Conservation (phyloP, 257 asterid genomes). For the Fraxinus anomala region DNA sequence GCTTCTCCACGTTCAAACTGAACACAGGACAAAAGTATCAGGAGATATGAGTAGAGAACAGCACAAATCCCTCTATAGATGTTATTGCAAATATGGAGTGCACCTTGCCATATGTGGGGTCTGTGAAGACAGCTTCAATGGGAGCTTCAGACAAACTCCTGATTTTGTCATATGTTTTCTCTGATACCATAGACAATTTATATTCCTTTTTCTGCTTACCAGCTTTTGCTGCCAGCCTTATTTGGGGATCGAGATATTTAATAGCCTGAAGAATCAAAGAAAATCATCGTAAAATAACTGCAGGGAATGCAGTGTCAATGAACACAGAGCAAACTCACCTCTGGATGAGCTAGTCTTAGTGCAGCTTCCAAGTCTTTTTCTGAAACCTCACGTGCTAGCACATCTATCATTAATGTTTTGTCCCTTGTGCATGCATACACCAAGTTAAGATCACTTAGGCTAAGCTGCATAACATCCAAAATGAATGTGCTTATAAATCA, state of each 20-base stretch:
- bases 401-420: slow-evolving; percentile 97
- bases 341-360: slow-evolving; percentile 90
- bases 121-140: slow-evolving; percentile 82
- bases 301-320: slow-evolving; percentile 17
- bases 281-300: slow-evolving; percentile 31
- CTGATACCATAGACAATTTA: slow-evolving; percentile 72
- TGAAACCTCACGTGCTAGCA: slow-evolving; percentile 85
- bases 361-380: slow-evolving; percentile 92
- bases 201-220: slow-evolving; percentile 85
- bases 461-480: slow-evolving; percentile 63
- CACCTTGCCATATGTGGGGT: slow-evolving; percentile 96
- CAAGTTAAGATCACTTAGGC: slow-evolving; percentile 86
- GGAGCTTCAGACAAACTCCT: slow-evolving; percentile 80
- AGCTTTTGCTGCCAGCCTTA: slow-evolving; percentile 82
- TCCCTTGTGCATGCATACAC: slow-evolving; percentile 97
- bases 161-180: slow-evolving; percentile 70
- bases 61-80: background rate
- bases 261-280: slow-evolving; percentile 65
- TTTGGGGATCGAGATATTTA: slow-evolving; percentile 89
- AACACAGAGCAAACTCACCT: slow-evolving; percentile 51
- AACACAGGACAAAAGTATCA: slow-evolving; percentile 29
- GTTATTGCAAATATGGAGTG: background rate
- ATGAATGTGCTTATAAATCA: slow-evolving; percentile 19
- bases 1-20: slow-evolving; percentile 98
- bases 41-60: slow-evolving; percentile 16